Conservation (phyloP, 2,329 filamentous ascomycete genomes). For the Macroventuria anomochaeta region DNA sequence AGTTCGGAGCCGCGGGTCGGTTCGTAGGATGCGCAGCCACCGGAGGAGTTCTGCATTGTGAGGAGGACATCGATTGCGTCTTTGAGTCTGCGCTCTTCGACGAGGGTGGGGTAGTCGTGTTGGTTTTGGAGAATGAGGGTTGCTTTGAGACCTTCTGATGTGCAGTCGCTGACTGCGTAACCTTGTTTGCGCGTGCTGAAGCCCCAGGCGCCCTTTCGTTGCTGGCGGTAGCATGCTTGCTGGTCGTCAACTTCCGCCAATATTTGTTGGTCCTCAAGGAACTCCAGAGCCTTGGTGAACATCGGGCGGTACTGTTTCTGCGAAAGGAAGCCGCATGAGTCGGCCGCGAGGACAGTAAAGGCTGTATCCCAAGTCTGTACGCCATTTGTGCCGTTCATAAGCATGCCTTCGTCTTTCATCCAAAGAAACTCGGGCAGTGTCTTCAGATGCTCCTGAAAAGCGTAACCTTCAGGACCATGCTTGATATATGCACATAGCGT, state of each 20-base stretch:
- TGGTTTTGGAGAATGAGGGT: conserved; percentile 84
- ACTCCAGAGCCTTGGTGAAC: conserved; percentile 80
- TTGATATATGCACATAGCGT: conserved; percentile 83
- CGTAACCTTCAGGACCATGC: conserved; percentile 76
- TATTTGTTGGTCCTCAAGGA: conserved; percentile 91
- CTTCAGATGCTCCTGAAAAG: conserved; percentile 78
- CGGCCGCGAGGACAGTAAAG: conserved; percentile 82
- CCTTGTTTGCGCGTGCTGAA: conserved; percentile 94
- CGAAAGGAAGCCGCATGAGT: conserved; percentile 78
- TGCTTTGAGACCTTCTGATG: conserved; percentile 87
- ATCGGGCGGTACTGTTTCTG: conserved; percentile 81
- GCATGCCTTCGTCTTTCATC: conserved; percentile 91
- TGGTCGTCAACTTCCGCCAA: conserved; percentile 80
- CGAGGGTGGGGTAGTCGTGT: conserved; percentile 70
- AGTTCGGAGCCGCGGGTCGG: conserved; percentile 76
- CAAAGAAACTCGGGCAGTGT: conserved; percentile 86
- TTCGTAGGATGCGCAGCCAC: conserved; percentile 92
- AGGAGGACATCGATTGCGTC: conserved; percentile 91
- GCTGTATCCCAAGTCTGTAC: conserved; percentile 97
- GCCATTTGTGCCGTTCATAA: conserved; percentile 96
- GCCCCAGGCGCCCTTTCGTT: conserved; percentile 91
- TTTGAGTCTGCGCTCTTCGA: conserved; percentile 79
- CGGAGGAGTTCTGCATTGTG: conserved; percentile 86
- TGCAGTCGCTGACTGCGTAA: conserved; percentile 94
- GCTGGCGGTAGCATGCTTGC: conserved; percentile 83